A percentile compares a stretch with the other conserved stretches of the same genome.
Conservation (phyloP, 208 protist genomes). For the Strigomonas culicis region DNA sequence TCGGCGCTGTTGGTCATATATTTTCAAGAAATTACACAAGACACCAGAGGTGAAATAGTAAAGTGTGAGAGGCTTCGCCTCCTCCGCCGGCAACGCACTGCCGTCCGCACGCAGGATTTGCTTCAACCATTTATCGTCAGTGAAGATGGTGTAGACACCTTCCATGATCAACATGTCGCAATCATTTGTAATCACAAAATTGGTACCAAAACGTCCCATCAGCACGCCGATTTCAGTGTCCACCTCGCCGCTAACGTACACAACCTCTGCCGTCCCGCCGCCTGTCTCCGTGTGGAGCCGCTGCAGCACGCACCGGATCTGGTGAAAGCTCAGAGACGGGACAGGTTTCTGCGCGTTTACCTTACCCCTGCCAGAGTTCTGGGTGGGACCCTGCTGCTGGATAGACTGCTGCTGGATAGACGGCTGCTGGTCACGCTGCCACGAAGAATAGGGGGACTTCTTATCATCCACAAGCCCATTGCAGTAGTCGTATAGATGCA, state of each 20-base stretch:
- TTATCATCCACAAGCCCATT: too few relatives aligned
- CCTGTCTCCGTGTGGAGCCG: not conserved
- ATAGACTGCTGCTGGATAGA: too few relatives aligned
- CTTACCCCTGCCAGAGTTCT: too few relatives aligned
- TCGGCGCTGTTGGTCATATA: too few relatives aligned
- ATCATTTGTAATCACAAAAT: constrained; percentile 15
- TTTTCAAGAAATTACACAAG: not conserved
- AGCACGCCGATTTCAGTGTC: constrained; percentile 14
- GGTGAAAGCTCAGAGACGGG: constrained; percentile 8
- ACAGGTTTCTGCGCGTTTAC: too few relatives aligned
- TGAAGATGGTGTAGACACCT: constrained; percentile 8
- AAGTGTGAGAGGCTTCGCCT: not conserved
- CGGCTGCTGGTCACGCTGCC: too few relatives aligned
- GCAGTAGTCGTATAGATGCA: constrained; percentile 14
- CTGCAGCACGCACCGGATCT: constrained; percentile 5
- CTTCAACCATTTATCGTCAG: constrained; percentile 4
- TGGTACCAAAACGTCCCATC: constrained; percentile 4
- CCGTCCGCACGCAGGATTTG: not conserved
- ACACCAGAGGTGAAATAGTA: not conserved
- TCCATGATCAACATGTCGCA: constrained; percentile 20
- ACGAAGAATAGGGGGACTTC: too few relatives aligned
- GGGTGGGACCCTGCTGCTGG: too few relatives aligned
- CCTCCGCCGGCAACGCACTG: not conserved
- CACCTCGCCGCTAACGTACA: constrained; percentile 19
- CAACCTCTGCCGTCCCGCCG: constrained; percentile 3